These are phyloP conservation scores for Pythium diclinum DNA, from an alignment of 352 stramenopile genomes.

Conservation along the genomic window DNA sequence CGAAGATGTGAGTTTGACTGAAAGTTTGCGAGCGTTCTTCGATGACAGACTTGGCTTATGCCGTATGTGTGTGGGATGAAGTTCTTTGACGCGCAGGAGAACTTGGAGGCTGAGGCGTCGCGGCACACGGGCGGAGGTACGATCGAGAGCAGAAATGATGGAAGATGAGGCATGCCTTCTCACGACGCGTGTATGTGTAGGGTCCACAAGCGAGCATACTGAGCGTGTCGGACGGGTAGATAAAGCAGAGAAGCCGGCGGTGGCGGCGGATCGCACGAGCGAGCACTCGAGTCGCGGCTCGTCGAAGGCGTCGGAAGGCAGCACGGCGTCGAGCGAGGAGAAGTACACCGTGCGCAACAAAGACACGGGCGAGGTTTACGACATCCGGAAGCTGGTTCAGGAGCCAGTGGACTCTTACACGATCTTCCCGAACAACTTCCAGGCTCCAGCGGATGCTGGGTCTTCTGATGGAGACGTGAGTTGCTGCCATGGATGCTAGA, in stretches of 20 bases:
- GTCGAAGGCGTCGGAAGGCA: conserved; percentile 14
- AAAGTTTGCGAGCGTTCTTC: too few relatives aligned
- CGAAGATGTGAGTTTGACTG: conserved; percentile 44
- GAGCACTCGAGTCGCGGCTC: conserved; percentile 14
- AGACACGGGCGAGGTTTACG: conserved; percentile 76
- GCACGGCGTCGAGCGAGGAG: conserved; percentile 33
- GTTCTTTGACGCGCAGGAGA: conserved; percentile 74
- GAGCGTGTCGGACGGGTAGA: conserved; percentile 2
- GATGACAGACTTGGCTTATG: not conserved
- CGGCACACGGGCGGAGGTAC: conserved; percentile 7
- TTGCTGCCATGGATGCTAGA: not conserved
- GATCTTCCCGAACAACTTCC: conserved; percentile 75
- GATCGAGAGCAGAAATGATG: too few relatives aligned
- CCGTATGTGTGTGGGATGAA: conserved; percentile 20
- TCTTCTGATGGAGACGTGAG: conserved; percentile 33
- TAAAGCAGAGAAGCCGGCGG: conserved; percentile 13
- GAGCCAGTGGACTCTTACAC: conserved; percentile 64
- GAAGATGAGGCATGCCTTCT: not conserved
- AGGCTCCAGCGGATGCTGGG: conserved; percentile 21
- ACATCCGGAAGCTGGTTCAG: conserved; percentile 62
- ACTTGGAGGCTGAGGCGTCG: conserved; percentile 36
- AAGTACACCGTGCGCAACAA: conserved; percentile 82
- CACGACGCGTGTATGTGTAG: not conserved
- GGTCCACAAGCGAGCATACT: not conserved
- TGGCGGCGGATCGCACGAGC: not conserved